phyloP scores from a whole-genome alignment of 2,329 filamentous ascomycete genomes.

The Biscogniauxia marginata region DNA sequence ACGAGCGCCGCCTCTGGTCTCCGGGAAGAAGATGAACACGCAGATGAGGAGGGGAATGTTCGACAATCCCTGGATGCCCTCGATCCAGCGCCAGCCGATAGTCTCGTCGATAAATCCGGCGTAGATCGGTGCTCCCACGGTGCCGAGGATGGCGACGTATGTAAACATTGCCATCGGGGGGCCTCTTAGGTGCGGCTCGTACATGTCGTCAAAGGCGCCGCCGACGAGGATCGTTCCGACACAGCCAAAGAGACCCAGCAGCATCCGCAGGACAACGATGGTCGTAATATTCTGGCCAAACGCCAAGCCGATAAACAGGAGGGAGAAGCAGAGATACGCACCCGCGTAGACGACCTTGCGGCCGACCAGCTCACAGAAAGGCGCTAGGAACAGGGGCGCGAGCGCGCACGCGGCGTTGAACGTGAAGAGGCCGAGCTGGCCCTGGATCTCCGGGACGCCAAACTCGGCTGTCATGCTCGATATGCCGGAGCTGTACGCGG shows the following conservation, averaged over 20 bases:
- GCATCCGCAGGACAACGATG: slow-evolving; percentile 44
- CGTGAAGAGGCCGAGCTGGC: slow-evolving; percentile 48
- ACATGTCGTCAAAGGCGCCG: slow-evolving; percentile 50
- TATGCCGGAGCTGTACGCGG: slow-evolving; percentile 51
- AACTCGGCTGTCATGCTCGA: slow-evolving; percentile 44
- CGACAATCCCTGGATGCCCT: slow-evolving; percentile 51
- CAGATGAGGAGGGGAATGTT: slow-evolving; percentile 46
- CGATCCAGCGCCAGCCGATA: slow-evolving; percentile 53
- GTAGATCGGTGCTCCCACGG: slow-evolving; percentile 52
- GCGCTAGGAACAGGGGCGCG: slow-evolving; percentile 46
- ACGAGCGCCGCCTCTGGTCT: slow-evolving; percentile 24
- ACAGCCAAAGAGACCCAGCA: slow-evolving; percentile 49
- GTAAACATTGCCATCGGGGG: slow-evolving; percentile 48
- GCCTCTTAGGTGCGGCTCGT: slow-evolving; percentile 42
- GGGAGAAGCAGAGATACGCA: slow-evolving; percentile 43
- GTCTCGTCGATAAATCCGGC: slow-evolving; percentile 52
- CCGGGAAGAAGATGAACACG: slow-evolving; percentile 27
- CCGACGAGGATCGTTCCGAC: slow-evolving; percentile 50
- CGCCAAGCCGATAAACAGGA: slow-evolving; percentile 48
- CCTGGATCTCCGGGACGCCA: slow-evolving; percentile 37
- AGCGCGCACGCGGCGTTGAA: slow-evolving; percentile 50
- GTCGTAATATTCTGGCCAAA: slow-evolving; percentile 48
- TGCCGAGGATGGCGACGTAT: slow-evolving; percentile 50
- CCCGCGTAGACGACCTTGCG: slow-evolving; percentile 46
- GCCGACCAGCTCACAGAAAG: slow-evolving; percentile 50